phyloP scores from a whole-genome alignment of 352 stramenopile species.

The Phytophthora boehmeriae region DNA sequence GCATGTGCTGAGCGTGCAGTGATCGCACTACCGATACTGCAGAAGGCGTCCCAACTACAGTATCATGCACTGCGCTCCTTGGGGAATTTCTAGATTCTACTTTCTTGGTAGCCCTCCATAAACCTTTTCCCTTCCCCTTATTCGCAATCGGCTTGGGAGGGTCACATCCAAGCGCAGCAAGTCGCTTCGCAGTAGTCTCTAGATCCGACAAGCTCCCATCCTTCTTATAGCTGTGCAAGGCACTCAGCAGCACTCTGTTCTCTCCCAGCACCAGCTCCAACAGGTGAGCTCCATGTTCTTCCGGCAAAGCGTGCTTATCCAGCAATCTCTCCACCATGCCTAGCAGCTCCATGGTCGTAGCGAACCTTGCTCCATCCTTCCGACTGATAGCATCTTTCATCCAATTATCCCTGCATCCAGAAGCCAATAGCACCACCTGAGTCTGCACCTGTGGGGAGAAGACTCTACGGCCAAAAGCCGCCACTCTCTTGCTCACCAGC shows the following conservation, averaged over 20 bases:
- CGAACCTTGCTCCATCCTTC: constrained; percentile 10
- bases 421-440: constrained; percentile 47
- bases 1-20: constrained; percentile 61
- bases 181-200: constrained; percentile 56
- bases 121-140: constrained; percentile 28
- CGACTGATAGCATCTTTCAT: neutral
- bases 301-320: constrained; percentile 60
- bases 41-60: constrained; percentile 3
- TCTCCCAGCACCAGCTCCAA: constrained; percentile 54
- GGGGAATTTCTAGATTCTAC: neutral
- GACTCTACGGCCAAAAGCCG: constrained; percentile 53
- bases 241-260: constrained; percentile 59
- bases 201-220: constrained; percentile 51
- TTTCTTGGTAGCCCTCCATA: constrained; percentile 7
- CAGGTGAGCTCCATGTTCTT: constrained; percentile 56
- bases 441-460: constrained; percentile 64
- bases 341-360: constrained; percentile 58
- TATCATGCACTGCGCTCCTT: constrained; percentile 14
- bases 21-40: constrained; percentile 48
- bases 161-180: constrained; percentile 42
- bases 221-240: constrained; percentile 55
- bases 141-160: constrained; percentile 9
- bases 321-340: constrained; percentile 54
- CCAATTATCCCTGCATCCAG: constrained; percentile 27
- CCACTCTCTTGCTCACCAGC: constrained; percentile 59